Base-by-base conservation (phyloP, 805 yeast genomes). In the Pichia eremophila region DNA sequence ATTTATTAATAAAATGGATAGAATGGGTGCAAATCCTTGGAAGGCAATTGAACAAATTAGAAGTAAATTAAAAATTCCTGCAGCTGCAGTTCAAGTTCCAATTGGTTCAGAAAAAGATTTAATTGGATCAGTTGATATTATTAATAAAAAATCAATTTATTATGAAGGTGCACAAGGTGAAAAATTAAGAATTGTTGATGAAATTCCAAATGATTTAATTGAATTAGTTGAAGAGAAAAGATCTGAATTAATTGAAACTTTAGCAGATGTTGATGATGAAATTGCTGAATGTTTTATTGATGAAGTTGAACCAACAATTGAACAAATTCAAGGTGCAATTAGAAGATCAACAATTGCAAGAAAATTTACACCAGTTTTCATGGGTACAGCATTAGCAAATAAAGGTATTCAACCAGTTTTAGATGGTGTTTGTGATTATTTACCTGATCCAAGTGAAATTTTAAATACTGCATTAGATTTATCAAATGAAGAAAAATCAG, bases 11-110 rank as follows among this genome's bases (percentile, higher is more conserved):
- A 93, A 93, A 73, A 90, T 93, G 97, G 99, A 93, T 68, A 81
- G 99, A 65, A 87, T 93, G 96, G 99, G 99, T 56, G 86, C 99
- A 47, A 83, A 93, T 68, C 99, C 99, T 22, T 93, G 95, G 83
- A 78, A 77, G 54, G 96, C 95, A 49, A 85, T 93, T 59, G 95
- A 86, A 49, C 98, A 91, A 71, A 77, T 93, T 58, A 88, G 91
- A 69, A 57, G 69, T 46, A 93, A 93, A 66, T 77, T 93, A 64
- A 87, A 81, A 67, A 87, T 89, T 40, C 87, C 96, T 25, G 97
- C 98, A 53, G 98, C 98, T 50, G 96, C 98, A 18, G 78, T 93
- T 52, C 99, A 93, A 72, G 95, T 93, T 45, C 99, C 99, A 44
- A 93, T 93, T 62, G 99, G 99, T 47, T 77, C 87, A 39, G 99